Conservation (phyloP, 441 rosid species). For the Erodium texanum region DNA sequence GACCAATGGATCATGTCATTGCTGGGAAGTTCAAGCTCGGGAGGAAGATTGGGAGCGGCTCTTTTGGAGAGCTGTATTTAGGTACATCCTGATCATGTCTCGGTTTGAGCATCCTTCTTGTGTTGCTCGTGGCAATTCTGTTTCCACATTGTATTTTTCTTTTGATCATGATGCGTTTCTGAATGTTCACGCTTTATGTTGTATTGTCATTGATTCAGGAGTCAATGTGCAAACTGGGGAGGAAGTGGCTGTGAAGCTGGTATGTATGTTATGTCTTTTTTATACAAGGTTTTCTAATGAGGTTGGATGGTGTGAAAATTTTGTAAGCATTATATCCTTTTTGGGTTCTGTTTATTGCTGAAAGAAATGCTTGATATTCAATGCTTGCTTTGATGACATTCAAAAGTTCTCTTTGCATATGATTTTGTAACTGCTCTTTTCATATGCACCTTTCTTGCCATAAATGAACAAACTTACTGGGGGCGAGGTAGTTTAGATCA, state of each 20-base stretch:
- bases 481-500: neutral
- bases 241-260: slow-evolving; percentile 69
- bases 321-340: neutral
- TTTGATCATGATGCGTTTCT: too few species aligned
- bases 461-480: neutral
- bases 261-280: slow-evolving; percentile 19
- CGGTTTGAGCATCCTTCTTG: neutral
- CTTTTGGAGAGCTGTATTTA: slow-evolving; percentile 89
- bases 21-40: slow-evolving; percentile 97
- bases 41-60: slow-evolving; percentile 98
- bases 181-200: neutral
- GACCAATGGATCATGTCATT: slow-evolving; percentile 68
- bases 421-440: neutral
- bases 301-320: neutral
- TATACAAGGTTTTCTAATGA: neutral
- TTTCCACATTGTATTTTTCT: neutral
- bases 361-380: neutral
- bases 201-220: slow-evolving; percentile 28
- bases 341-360: neutral
- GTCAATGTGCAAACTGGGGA: slow-evolving; percentile 54
- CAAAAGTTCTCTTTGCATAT: neutral
- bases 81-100: slow-evolving; percentile 32
- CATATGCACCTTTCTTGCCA: neutral
- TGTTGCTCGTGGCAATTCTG: neutral
- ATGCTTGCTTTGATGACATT: neutral